Evolutionary conservation across 129 eudicot genomes (phyloP).

Genomic region (Kitagawia praeruptora): DNA sequence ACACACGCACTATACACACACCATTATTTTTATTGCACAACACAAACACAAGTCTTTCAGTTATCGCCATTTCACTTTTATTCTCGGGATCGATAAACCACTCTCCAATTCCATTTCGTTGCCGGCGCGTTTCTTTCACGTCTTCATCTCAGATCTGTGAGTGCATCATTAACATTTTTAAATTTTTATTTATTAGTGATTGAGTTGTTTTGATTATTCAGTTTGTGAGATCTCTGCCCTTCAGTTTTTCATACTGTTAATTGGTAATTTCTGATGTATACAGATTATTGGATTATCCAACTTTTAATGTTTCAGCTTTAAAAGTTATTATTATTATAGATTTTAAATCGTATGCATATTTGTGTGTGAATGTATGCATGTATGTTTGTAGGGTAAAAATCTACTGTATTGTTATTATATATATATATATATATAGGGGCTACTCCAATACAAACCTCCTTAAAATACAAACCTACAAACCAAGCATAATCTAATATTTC

Average conservation of each 20-base stretch:
- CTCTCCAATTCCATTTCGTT: neutral
- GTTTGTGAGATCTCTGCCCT: neutral
- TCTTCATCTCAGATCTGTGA: constrained; percentile 1
- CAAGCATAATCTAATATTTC: no score
- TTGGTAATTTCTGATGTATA: neutral
- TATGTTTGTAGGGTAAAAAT: neutral
- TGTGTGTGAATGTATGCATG: neutral
- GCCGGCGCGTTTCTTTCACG: neutral
- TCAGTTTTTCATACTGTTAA: no score
- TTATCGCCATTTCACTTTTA: no score
- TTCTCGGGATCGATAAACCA: neutral
- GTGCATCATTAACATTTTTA: neutral
- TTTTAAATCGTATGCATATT: no score
- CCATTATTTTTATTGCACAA: no score
- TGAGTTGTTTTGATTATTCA: no score
- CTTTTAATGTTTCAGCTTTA: neutral
- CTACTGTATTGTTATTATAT: no score
- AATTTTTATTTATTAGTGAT: no score
- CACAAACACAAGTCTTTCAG: neutral
- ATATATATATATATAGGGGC: no score
- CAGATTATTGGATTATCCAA: neutral
- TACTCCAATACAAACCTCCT: no score
- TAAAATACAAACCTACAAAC: no score
- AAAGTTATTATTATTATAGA: no score
- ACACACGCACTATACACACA: neutral